Percentiles rank a stretch among this genome's conserved stretches.
phyloP scores from a whole-genome alignment of 2,329 filamentous ascomycete species.

The Xylaria multiplex region DNA sequence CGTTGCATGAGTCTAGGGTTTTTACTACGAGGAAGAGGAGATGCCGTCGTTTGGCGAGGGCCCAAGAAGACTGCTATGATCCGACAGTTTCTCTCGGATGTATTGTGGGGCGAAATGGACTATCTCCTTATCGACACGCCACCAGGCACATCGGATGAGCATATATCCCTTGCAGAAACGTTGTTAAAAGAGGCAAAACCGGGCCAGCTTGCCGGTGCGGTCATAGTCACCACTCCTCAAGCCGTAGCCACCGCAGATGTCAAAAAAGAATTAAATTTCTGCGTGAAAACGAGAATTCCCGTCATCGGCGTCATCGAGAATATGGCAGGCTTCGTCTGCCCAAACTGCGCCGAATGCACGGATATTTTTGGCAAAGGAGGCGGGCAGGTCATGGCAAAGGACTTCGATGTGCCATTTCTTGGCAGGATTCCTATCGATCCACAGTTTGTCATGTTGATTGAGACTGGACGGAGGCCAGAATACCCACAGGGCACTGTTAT shows the following conservation, averaged over 20 bases:
- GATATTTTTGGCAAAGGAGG: conserved; percentile 94
- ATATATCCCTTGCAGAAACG: conserved; percentile 93
- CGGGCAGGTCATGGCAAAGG: conserved; percentile 85
- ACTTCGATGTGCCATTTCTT: conserved; percentile 85
- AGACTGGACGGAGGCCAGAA: conserved; percentile 72
- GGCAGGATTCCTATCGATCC: conserved; percentile 92
- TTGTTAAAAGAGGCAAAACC: conserved; percentile 71
- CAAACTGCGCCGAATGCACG: conserved; percentile 83
- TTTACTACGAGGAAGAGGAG: conserved; percentile 80
- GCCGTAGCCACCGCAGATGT: conserved; percentile 94
- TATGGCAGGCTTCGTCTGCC: conserved; percentile 92
- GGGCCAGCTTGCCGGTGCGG: conserved; percentile 82
- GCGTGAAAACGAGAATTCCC: conserved; percentile 80
- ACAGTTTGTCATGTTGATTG: conserved; percentile 87
- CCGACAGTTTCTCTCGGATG: conserved; percentile 91
- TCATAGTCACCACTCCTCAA: conserved; percentile 96
- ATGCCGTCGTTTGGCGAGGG: conserved; percentile 96
- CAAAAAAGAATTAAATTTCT: conserved; percentile 94
- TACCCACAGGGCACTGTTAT: conserved; percentile 76
- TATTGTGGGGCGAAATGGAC: conserved; percentile 87
- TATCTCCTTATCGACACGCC: conserved; percentile 96
- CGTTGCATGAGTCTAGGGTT: conserved; percentile 95
- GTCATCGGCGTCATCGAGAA: conserved; percentile 95
- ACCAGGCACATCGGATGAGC: conserved; percentile 95
- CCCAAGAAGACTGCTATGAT: conserved; percentile 99